phyloP scores from a whole-genome alignment of 495 filamentous ascomycete genomes.

The Aspergillus kassunensis region DNA sequence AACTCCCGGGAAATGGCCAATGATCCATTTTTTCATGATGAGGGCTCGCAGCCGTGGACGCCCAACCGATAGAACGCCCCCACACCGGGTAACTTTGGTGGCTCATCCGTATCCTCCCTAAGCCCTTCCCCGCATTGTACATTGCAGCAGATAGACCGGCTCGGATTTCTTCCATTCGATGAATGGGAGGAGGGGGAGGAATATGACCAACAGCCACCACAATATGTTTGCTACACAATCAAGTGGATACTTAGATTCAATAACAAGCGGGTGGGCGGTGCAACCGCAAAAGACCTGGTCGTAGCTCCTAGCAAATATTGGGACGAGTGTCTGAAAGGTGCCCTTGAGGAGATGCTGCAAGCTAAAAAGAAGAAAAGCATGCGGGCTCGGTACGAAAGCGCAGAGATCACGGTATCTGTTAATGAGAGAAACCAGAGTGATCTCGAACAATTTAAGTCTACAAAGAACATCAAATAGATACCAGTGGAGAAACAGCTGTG shows the following conservation, averaged over 20 bases:
- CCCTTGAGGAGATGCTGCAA: background rate
- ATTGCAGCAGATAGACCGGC: background rate
- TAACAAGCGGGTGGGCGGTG: conserved; percentile 1
- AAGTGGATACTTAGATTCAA: conserved; percentile 1
- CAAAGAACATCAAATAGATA: conserved; percentile 17
- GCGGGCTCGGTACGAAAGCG: background rate
- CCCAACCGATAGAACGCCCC: background rate
- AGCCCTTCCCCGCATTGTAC: conserved; percentile 1
- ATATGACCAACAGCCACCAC: background rate
- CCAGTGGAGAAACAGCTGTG: conserved; percentile 20
- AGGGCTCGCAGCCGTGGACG: background rate
- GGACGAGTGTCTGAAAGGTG: background rate
- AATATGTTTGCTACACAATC: conserved; percentile 1
- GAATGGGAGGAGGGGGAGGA: background rate
- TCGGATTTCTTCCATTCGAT: background rate
- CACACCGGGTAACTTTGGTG: background rate
- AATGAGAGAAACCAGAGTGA: background rate
- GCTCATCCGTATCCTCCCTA: background rate
- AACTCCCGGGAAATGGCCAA: background rate
- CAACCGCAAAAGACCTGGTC: background rate
- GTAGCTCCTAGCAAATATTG: background rate
- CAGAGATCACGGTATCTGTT: background rate
- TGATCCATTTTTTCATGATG: background rate
- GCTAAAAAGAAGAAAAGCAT: background rate
- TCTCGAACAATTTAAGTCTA: background rate